Percentiles rank a stretch among this genome's conserved stretches.
Conservation (phyloP, 352 stramenopile genomes). For the Phytophthora palmivora region DNA sequence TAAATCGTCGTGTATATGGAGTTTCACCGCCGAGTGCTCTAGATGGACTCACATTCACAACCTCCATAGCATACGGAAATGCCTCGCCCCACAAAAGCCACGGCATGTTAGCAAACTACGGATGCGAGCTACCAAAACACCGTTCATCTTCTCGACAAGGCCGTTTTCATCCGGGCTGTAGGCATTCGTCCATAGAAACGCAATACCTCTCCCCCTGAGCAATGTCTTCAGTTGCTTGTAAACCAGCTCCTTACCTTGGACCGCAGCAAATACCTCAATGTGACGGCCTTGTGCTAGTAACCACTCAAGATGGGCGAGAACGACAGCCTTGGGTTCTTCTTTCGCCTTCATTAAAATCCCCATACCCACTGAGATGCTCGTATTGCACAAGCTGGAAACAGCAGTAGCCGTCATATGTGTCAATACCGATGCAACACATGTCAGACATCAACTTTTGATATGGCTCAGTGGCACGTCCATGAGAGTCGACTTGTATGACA, state of each 20-base stretch:
- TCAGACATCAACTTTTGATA: slow-evolving; percentile 18
- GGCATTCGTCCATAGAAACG: not conserved
- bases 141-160: slow-evolving; percentile 13
- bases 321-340: not conserved
- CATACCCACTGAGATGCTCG: too few relatives aligned
- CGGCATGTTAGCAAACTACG: slow-evolving; percentile 3
- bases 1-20: slow-evolving; percentile 3
- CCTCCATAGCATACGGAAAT: slow-evolving; percentile 3
- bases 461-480: slow-evolving; percentile 3
- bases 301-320: not conserved
- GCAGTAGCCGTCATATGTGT: slow-evolving; percentile 10
- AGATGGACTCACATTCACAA: too few relatives aligned
- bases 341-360: slow-evolving; percentile 4
- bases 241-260: not conserved
- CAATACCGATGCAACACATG: not conserved
- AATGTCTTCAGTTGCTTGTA: not conserved
- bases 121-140: not conserved
- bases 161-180: slow-evolving; percentile 10
- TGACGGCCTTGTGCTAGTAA: not conserved
- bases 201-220: not conserved
- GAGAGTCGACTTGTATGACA: too few relatives aligned
- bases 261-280: not conserved
- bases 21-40: slow-evolving; percentile 4
- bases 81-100: slow-evolving; percentile 6
- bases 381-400: too few relatives aligned